Evolutionary conservation across 2,329 filamentous ascomycete species (phyloP).

Genomic region (Chrysoporthe deuterocubensis): DNA sequence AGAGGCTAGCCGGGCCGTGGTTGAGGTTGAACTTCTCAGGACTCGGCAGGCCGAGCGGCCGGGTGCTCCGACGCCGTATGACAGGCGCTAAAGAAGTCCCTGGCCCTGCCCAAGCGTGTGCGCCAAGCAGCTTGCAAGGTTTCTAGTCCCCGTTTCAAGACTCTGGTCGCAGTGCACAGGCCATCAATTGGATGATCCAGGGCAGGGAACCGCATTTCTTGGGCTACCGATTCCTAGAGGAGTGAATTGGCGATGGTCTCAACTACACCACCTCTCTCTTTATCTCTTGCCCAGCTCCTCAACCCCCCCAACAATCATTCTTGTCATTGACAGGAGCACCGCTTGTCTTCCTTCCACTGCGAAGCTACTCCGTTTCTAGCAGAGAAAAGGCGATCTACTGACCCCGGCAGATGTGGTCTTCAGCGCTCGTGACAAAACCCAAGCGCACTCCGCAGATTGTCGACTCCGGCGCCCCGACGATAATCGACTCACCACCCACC

Average conservation of each 20-base stretch:
- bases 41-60: background rate
- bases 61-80: background rate
- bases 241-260: conserved; percentile 8
- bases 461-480: conserved; percentile 16
- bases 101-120: background rate
- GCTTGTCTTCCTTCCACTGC: background rate
- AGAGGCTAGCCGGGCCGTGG: background rate
- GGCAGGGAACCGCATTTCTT: conserved; percentile 9
- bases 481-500: conserved; percentile 28
- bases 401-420: conserved; percentile 24
- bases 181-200: conserved; percentile 11
- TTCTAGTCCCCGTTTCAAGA: background rate
- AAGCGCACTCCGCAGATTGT: conserved; percentile 12
- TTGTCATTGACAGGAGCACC: conserved; percentile 2
- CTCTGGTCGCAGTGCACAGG: conserved; percentile 4
- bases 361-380: conserved; percentile 1
- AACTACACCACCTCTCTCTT: conserved; percentile 8
- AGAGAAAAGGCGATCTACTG: background rate
- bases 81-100: background rate
- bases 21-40: background rate
- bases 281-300: background rate
- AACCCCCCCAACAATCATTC: background rate
- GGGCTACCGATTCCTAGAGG: conserved; percentile 8
- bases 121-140: conserved; percentile 3
- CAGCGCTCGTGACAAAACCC: conserved; percentile 18